These are phyloP conservation scores for Clohesyomyces aquaticus DNA, from an alignment of 495 filamentous ascomycete genomes.

Conservation along the genomic window DNA sequence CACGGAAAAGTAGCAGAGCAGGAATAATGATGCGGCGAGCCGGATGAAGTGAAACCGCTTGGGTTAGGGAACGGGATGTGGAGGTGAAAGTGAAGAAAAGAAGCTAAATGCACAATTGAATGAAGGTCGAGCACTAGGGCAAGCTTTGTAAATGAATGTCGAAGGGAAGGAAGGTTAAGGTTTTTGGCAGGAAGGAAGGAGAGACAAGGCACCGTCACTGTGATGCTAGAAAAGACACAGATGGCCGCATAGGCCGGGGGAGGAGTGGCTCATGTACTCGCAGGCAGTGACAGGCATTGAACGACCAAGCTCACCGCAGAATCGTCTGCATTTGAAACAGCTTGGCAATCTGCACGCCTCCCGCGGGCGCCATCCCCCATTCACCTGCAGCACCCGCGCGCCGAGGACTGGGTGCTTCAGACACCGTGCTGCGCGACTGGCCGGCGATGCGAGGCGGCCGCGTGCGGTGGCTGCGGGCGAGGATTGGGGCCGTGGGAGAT, in stretches of 20 bases:
- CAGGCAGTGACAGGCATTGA: slow-evolving; percentile 13
- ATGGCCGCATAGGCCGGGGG: slow-evolving; percentile 15
- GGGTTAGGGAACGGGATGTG: slow-evolving; percentile 10
- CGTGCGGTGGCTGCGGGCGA: too few relatives aligned
- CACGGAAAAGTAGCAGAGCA: slow-evolving; percentile 15
- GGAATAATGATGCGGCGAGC: slow-evolving; percentile 19
- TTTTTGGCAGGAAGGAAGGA: slow-evolving; percentile 5
- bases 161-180: slow-evolving; percentile 22
- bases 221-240: not conserved
- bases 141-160: slow-evolving; percentile 35
- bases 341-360: slow-evolving; percentile 32
- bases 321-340: slow-evolving; percentile 36
- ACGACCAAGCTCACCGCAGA: slow-evolving; percentile 33
- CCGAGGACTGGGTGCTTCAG: slow-evolving; percentile 22
- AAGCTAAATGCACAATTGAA: slow-evolving; percentile 18
- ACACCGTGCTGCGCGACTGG: not conserved
- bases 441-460: too few relatives aligned
- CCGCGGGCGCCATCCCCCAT: slow-evolving; percentile 28
- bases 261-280: slow-evolving; percentile 38
- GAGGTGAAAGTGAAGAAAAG: slow-evolving; percentile 18
- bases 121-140: slow-evolving; percentile 6
- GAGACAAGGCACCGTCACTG: not conserved
- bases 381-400: slow-evolving; percentile 15
- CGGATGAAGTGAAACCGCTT: not conserved
- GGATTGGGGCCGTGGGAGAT: too few relatives aligned